Percentiles rank a stretch among this genome's conserved stretches.
These are phyloP conservation scores for Oryza coarctata DNA, from an alignment of 176 grass and related monocot genomes.

Conservation along the genomic window DNA sequence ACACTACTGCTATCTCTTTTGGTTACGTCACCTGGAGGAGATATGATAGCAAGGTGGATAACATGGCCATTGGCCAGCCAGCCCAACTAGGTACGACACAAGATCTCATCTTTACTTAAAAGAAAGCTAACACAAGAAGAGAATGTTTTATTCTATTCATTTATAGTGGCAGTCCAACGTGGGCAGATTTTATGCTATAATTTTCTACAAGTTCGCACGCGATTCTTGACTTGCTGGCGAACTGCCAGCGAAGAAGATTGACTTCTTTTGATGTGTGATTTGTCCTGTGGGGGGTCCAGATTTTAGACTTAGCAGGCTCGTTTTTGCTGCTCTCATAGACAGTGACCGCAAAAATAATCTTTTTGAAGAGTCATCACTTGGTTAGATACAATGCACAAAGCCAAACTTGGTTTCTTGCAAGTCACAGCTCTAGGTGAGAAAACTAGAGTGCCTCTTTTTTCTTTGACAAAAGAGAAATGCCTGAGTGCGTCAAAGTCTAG, in stretches of 20 bases:
- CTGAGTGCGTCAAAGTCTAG: background rate
- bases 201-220: conserved; percentile 18
- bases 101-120: background rate
- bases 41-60: no score
- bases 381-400: background rate
- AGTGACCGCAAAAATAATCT: background rate
- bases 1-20: background rate
- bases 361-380: background rate
- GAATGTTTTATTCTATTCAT: background rate
- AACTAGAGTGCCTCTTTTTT: background rate
- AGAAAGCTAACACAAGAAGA: background rate
- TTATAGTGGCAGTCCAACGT: background rate
- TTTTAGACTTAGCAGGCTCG: conserved; percentile 11
- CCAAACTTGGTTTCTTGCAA: background rate
- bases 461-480: background rate
- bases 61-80: background rate
- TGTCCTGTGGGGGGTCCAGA: background rate
- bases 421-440: background rate
- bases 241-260: conserved; percentile 8
- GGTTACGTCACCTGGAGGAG: no score
- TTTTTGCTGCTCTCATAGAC: background rate
- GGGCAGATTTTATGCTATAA: background rate
- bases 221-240: conserved; percentile 28
- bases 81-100: background rate
- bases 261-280: background rate